phyloP scores from a whole-genome alignment of 371 early-diverging fungal species.

The Rhizopus delemar region DNA sequence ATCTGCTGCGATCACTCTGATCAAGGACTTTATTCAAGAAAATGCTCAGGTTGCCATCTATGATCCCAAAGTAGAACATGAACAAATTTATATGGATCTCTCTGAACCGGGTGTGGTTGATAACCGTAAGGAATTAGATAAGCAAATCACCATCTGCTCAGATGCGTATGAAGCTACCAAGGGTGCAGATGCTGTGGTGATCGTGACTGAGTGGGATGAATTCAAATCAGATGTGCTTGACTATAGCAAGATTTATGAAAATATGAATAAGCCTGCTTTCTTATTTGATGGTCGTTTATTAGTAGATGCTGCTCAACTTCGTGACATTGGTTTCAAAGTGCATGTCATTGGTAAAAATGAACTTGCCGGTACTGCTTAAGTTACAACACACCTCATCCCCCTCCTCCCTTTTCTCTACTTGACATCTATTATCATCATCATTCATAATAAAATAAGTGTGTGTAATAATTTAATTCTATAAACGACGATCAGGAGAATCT shows the following conservation, averaged over 20 bases:
- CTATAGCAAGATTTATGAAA: slow-evolving; percentile 69
- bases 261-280: slow-evolving; percentile 89
- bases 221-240: slow-evolving; percentile 71
- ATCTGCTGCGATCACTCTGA: slow-evolving; percentile 87
- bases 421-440: too few relatives aligned
- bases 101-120: slow-evolving; percentile 72
- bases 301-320: slow-evolving; percentile 72
- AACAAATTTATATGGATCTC: slow-evolving; percentile 83
- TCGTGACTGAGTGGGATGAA: slow-evolving; percentile 94
- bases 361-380: slow-evolving; percentile 50
- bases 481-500: slow-evolving; percentile 53
- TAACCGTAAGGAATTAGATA: slow-evolving; percentile 61
- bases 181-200: slow-evolving; percentile 81
- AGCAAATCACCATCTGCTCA: slow-evolving; percentile 64
- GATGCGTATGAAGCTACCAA: slow-evolving; percentile 70
- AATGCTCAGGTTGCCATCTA: slow-evolving; percentile 81
- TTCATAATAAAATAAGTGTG: neutral
- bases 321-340: slow-evolving; percentile 83
- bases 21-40: slow-evolving; percentile 80
- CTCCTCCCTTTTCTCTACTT: too few relatives aligned
- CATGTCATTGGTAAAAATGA: slow-evolving; percentile 79
- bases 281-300: slow-evolving; percentile 93
- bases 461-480: neutral
- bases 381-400: too few relatives aligned
- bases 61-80: slow-evolving; percentile 87